These are phyloP conservation scores for Diaporthe helianthi DNA, from an alignment of 2,329 filamentous ascomycete species.

Conservation along the genomic window DNA sequence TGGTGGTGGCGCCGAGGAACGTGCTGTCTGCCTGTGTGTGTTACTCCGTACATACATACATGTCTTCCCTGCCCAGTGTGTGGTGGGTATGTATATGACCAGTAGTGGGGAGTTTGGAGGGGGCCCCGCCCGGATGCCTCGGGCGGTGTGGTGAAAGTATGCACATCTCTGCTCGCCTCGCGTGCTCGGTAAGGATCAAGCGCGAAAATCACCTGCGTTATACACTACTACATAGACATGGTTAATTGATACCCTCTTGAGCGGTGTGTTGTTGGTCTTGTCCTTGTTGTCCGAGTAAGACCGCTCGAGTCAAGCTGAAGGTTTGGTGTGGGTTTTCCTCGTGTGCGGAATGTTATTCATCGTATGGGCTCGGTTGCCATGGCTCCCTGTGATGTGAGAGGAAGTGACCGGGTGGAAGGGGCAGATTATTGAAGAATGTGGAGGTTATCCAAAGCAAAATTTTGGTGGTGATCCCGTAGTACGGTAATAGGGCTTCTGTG, in stretches of 20 bases:
- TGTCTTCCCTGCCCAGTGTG: background rate
- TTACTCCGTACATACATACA: too few relatives aligned
- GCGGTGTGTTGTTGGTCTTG: background rate
- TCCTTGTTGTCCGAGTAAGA: background rate
- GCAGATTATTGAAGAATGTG: background rate
- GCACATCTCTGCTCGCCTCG: slow-evolving; percentile 5
- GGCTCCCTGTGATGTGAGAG: background rate
- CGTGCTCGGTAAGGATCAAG: background rate
- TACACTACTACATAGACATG: slow-evolving; percentile 26
- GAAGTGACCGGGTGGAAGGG: background rate
- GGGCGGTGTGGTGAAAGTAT: background rate
- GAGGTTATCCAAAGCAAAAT: background rate
- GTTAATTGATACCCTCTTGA: slow-evolving; percentile 33
- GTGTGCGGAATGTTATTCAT: background rate
- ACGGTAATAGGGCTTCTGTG: background rate
- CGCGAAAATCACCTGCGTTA: background rate
- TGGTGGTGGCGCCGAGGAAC: background rate
- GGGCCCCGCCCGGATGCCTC: background rate
- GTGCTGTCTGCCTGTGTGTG: background rate
- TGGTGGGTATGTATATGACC: background rate
- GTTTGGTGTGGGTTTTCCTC: background rate
- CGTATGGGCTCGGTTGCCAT: background rate
- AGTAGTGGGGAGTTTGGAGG: slow-evolving; percentile 1
- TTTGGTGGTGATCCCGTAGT: background rate
- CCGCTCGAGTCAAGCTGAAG: background rate